phyloP scores from a whole-genome alignment of 1,284 basidiomycete genomes.

The Cutaneotrichosporon arboriforme region DNA sequence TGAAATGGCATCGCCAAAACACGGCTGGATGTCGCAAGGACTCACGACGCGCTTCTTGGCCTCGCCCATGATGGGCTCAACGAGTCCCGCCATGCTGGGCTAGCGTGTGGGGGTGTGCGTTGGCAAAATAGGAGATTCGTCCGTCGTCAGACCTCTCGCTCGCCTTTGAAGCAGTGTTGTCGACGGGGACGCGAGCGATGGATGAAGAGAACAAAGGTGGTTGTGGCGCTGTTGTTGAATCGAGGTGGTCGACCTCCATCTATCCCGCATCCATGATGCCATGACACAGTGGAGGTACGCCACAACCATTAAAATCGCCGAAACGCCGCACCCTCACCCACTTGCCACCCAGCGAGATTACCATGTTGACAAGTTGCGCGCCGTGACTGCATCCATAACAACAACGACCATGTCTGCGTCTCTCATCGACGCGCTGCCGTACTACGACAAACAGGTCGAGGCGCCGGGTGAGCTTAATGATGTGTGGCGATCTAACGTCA shows the following conservation, averaged over 20 bases:
- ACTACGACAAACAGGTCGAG: conserved; percentile 90
- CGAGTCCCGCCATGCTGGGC: conserved; percentile 31
- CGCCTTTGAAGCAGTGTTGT: neutral
- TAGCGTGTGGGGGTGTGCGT: neutral
- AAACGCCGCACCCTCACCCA: neutral
- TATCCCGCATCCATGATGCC: neutral
- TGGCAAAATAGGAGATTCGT: neutral
- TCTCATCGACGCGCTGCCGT: conserved; percentile 75
- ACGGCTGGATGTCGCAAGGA: conserved; percentile 19
- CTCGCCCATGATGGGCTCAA: conserved; percentile 69
- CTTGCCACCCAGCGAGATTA: conserved; percentile 1
- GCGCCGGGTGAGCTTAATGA: conserved; percentile 55
- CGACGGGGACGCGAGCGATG: neutral
- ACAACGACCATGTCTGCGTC: conserved; percentile 27
- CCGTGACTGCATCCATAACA: neutral
- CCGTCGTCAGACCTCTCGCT: neutral
- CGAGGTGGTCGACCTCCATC: neutral
- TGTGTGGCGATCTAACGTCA: neutral
- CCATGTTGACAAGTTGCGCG: neutral
- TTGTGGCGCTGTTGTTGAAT: too few relatives aligned
- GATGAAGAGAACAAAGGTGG: neutral
- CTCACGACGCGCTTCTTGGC: conserved; percentile 80
- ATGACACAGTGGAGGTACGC: neutral
- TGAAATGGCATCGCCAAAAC: neutral
- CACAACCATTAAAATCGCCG: neutral